Conservation (phyloP, 768 basidiomycete genomes). For the Lentinula sp. region DNA sequence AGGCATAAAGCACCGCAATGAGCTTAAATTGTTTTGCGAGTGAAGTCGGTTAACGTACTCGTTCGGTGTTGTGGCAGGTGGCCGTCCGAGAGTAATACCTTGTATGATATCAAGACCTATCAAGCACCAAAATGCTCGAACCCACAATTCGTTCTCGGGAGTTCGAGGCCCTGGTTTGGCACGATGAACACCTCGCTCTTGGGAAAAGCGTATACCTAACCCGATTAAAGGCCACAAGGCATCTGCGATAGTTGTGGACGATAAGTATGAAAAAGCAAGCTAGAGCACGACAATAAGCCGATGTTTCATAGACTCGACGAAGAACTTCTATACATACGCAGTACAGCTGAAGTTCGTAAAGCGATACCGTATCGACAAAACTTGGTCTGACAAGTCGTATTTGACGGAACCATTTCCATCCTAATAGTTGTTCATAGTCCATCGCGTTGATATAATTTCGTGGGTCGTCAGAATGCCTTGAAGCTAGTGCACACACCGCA, state of each 20-base stretch:
- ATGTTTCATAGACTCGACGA: constrained; percentile 13
- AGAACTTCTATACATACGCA: constrained; percentile 17
- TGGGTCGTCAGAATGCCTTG: constrained; percentile 36
- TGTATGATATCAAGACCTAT: not conserved
- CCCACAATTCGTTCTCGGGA: constrained; percentile 7
- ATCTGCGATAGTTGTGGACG: constrained; percentile 19
- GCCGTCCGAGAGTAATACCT: constrained; percentile 37
- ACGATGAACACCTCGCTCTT: constrained; percentile 42
- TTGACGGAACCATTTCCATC: constrained; percentile 33
- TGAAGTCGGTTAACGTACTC: constrained; percentile 21
- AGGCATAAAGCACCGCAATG: not conserved
- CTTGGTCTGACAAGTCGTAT: constrained; percentile 26
- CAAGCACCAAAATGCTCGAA: constrained; percentile 10
- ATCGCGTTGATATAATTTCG: constrained; percentile 23
- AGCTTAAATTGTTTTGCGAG: not conserved
- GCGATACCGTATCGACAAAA: constrained; percentile 22
- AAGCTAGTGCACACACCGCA: constrained; percentile 44
- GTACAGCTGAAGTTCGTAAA: constrained; percentile 34
- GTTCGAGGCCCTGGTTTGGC: constrained; percentile 14
- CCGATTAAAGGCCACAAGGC: constrained; percentile 29
- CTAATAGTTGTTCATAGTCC: constrained; percentile 9
- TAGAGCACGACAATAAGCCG: constrained; percentile 6
- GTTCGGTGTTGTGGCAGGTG: constrained; percentile 35
- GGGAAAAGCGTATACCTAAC: constrained; percentile 31
- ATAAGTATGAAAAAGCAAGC: constrained; percentile 20